Percentiles rank a stretch among this genome's conserved stretches.
phyloP scores from a whole-genome alignment of 805 yeast genomes.

The Lachancea nothofagi region DNA sequence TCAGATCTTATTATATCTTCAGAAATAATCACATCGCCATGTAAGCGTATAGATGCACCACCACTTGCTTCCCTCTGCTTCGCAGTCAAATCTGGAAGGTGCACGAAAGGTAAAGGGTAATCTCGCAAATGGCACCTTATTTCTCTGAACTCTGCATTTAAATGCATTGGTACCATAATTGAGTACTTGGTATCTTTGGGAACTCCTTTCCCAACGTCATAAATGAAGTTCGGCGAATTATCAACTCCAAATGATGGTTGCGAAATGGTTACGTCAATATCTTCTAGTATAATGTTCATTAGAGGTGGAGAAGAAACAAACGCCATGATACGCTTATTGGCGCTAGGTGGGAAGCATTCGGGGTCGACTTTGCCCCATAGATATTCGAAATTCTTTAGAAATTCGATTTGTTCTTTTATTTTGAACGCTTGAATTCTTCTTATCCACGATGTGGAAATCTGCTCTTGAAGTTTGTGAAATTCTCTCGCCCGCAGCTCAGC shows the following conservation, averaged over 20 bases:
- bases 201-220: constrained; percentile 74
- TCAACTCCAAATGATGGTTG: constrained; percentile 48
- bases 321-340: constrained; percentile 44
- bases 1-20: constrained; percentile 53
- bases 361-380: constrained; percentile 39
- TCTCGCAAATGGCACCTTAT: constrained; percentile 70
- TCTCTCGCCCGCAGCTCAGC: constrained; percentile 2
- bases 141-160: constrained; percentile 55
- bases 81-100: constrained; percentile 52
- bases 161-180: constrained; percentile 56
- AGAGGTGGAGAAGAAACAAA: constrained; percentile 47
- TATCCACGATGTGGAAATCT: constrained; percentile 66
- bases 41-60: constrained; percentile 35
- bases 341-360: constrained; percentile 34
- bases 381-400: constrained; percentile 36
- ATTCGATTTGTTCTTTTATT: constrained; percentile 36
- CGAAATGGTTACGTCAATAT: constrained; percentile 43
- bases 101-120: constrained; percentile 77
- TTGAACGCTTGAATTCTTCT: constrained; percentile 49
- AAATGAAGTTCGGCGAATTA: constrained; percentile 54
- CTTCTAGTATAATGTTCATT: constrained; percentile 45
- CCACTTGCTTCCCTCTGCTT: constrained; percentile 18
- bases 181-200: constrained; percentile 69
- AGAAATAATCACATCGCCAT: constrained; percentile 63
- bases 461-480: constrained; percentile 35